Evolutionary conservation across 768 basidiomycete species (phyloP), one percentile per base, ranked within the genome.

Genomic region (Pisolithus sp.): DNA sequence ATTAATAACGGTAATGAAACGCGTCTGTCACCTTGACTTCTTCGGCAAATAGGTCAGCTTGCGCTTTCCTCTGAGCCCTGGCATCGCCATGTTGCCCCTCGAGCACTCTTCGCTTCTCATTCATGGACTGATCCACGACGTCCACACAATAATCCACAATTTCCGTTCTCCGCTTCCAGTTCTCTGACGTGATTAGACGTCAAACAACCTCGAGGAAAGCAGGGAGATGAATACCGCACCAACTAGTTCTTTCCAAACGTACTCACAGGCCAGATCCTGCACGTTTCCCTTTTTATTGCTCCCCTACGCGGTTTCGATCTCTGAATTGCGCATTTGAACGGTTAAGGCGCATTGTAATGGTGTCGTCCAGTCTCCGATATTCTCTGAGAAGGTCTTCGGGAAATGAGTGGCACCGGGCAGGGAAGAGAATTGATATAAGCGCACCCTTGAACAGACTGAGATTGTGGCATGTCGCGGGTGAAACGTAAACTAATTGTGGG

Each of bases 331-430:
- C 89, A 51, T 77, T 80, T 37, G 87, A 85, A 46, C 89, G 80
- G 65, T 93, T 92, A 44, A 91, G 67, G 31, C 90, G 76, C 84
- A 89, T 88, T 38, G 76, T 79, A 57, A 93, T 85, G 7, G 80
- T 73, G 61, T 93, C 89, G 68, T 93, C 89, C 13, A 92, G 71
- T 59, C 75, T 80, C 61, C 89, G 77, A 66, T 91, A 92, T 67
- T 92, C 89, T 62, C 76, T 82, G 66, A 93, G 73, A 60, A 92
- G 80, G 54, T 89, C 90, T 93, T 64, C 46, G 45, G 53, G 56
- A 57, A 39, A 41, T 61, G 51, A 66, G 59, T 42, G 43, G 49
- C 53, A 45, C 21, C 36, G 42, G 28, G 44, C 37, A 24, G 20
- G n/a, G 37, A 18, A 46, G 15, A 47, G 1, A 10, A 36, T 20